A percentile compares a stretch with the other conserved stretches of the same genome.
phyloP scores from a whole-genome alignment of 768 basidiomycete genomes.

The Mycena kentingensis region DNA sequence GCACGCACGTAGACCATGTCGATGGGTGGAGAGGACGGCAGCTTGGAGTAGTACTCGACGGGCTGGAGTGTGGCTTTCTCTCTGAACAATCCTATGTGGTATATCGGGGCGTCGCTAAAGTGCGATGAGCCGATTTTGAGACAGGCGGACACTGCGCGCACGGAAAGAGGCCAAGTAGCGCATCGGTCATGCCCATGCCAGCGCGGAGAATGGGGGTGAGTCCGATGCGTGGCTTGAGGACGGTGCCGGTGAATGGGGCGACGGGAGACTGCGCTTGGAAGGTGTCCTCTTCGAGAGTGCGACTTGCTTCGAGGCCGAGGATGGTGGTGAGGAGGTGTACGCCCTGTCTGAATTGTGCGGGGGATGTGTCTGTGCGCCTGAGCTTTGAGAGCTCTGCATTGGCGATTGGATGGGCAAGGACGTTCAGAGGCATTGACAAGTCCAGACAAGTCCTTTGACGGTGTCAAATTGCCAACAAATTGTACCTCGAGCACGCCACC shows the following conservation, averaged over 20 bases:
- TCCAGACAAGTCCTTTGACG: no score
- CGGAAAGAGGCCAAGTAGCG: slow-evolving; percentile 83
- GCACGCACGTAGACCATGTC: slow-evolving; percentile 65
- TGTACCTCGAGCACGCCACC: no score
- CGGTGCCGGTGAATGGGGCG: slow-evolving; percentile 73
- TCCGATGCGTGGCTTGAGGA: slow-evolving; percentile 77
- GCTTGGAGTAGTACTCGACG: slow-evolving; percentile 93
- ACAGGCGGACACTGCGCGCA: slow-evolving; percentile 39
- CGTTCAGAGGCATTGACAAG: slow-evolving; percentile 45
- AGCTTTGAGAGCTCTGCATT: slow-evolving; percentile 74
- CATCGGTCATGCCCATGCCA: slow-evolving; percentile 91
- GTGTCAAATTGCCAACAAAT: no score
- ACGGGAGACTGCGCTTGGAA: slow-evolving; percentile 82
- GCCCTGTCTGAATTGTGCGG: slow-evolving; percentile 84
- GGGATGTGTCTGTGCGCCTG: slow-evolving; percentile 55
- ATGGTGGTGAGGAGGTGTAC: slow-evolving; percentile 75
- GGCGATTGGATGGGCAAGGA: slow-evolving; percentile 71
- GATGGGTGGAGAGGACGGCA: slow-evolving; percentile 72
- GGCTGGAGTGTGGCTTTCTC: slow-evolving; percentile 88
- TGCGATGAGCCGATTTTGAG: neutral
- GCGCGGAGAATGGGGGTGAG: slow-evolving; percentile 91
- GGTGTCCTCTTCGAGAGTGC: slow-evolving; percentile 53
- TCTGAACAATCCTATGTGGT: slow-evolving; percentile 87
- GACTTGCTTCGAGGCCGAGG: slow-evolving; percentile 82
- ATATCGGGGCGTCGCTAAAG: slow-evolving; percentile 76